phyloP scores from a whole-genome alignment of 2,329 filamentous ascomycete species.

The Colletotrichum truncatum region DNA sequence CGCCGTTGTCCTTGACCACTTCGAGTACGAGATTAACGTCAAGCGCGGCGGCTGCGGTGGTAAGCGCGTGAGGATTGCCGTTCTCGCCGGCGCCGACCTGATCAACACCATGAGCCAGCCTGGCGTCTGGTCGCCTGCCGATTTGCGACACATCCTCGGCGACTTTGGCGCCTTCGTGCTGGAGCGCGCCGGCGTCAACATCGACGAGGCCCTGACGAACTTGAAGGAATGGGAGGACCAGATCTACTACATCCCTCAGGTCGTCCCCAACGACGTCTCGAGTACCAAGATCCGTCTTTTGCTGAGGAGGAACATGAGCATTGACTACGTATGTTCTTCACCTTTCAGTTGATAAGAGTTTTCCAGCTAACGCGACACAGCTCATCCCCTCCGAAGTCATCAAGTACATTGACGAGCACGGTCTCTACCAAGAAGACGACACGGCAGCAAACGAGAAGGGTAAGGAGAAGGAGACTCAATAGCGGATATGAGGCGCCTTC shows the following conservation, averaged over 20 bases:
- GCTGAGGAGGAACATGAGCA: conserved; percentile 32
- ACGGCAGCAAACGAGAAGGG: conserved; percentile 23
- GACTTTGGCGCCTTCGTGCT: conserved; percentile 86
- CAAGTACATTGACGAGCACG: conserved; percentile 75
- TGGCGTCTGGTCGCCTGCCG: conserved; percentile 83
- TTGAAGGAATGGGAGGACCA: conserved; percentile 86
- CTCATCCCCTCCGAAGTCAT: conserved; percentile 80
- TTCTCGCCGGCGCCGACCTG: conserved; percentile 82
- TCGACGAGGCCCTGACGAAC: conserved; percentile 85
- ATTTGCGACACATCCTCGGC: conserved; percentile 88
- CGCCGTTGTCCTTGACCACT: conserved; percentile 89
- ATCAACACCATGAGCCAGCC: conserved; percentile 78
- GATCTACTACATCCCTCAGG: conserved; percentile 86
- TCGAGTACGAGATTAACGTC: conserved; percentile 88
- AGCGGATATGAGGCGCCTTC: background rate
- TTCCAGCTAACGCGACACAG: conserved; percentile 78
- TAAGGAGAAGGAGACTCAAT: conserved; percentile 26
- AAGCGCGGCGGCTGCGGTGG: conserved; percentile 81
- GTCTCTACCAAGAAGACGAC: conserved; percentile 65
- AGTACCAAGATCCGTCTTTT: conserved; percentile 35
- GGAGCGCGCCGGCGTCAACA: conserved; percentile 88
- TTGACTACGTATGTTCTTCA: conserved; percentile 26
- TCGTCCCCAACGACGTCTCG: conserved; percentile 83
- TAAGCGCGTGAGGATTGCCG: conserved; percentile 74
- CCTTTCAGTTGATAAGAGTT: background rate